Conservation (phyloP, 768 basidiomycete species). For the Panaeolus cyanescens region DNA sequence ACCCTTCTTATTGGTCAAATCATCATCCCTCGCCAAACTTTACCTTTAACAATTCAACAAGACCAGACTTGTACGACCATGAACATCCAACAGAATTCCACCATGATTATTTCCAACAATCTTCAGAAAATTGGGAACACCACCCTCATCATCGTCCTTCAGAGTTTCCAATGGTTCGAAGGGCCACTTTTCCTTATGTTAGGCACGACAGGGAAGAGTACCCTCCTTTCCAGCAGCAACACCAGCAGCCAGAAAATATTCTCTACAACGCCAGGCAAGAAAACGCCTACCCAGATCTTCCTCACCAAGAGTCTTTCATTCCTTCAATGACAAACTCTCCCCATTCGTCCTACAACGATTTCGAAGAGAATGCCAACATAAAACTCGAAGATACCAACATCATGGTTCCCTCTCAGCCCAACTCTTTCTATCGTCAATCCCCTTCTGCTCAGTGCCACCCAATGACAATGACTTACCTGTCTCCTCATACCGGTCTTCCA, state of each 20-base stretch:
- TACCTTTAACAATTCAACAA: constrained; percentile 28
- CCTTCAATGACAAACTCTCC: constrained; percentile 38
- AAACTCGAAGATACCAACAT: constrained; percentile 70
- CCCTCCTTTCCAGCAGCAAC: constrained; percentile 46
- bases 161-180: constrained; percentile 55
- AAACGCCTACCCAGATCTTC: constrained; percentile 34
- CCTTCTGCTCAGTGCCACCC: constrained; percentile 28
- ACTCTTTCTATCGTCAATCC: constrained; percentile 46
- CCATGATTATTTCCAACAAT: constrained; percentile 2
- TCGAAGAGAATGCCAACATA: constrained; percentile 49
- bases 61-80: constrained; percentile 69
- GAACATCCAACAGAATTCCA: constrained; percentile 43
- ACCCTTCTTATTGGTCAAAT: constrained; percentile 33
- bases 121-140: constrained; percentile 29
- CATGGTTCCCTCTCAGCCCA: constrained; percentile 62
- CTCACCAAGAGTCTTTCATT: constrained; percentile 35
- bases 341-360: constrained; percentile 49
- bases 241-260: constrained; percentile 25
- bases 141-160: constrained; percentile 34
- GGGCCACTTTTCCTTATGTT: constrained; percentile 78
- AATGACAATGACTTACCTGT: constrained; percentile 38
- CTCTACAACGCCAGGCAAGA: constrained; percentile 35
- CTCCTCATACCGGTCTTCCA: constrained; percentile 53
- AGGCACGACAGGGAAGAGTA: constrained; percentile 66
- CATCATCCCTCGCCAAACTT: constrained; percentile 27